Evolutionary conservation across 192 early-diverging fungal genomes (phyloP).

Genomic region (Dispira simplex): DNA sequence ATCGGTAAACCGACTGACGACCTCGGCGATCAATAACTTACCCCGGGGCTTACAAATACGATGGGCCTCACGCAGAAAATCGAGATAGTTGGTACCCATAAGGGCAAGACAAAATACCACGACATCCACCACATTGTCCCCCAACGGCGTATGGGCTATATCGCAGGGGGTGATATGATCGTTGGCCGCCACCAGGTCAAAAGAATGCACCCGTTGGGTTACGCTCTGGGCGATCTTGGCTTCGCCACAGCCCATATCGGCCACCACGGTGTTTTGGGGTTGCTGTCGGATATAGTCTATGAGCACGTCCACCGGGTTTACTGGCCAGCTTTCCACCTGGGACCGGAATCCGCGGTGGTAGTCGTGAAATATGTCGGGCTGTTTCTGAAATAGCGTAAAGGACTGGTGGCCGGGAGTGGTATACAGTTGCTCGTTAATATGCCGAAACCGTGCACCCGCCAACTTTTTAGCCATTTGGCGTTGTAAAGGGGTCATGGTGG

Average conservation of each 20-base stretch:
- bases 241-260: slow-evolving; percentile 95
- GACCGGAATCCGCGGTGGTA: slow-evolving; percentile 91
- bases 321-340: slow-evolving; percentile 84
- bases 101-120: slow-evolving; percentile 84
- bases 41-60: slow-evolving; percentile 74
- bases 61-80: slow-evolving; percentile 79
- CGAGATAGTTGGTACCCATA: slow-evolving; percentile 93
- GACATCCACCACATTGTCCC: slow-evolving; percentile 52
- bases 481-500: slow-evolving; percentile 13
- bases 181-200: slow-evolving; percentile 76
- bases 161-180: slow-evolving; percentile 76
- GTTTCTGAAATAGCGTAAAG: slow-evolving; percentile 56
- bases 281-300: slow-evolving; percentile 41
- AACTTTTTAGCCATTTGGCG: slow-evolving; percentile 57
- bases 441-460: slow-evolving; percentile 62
- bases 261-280: slow-evolving; percentile 43
- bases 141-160: slow-evolving; percentile 73
- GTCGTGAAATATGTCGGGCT: slow-evolving; percentile 84
- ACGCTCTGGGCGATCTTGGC: slow-evolving; percentile 66
- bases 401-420: slow-evolving; percentile 64
- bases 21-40: slow-evolving; percentile 88
- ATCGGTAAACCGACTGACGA: slow-evolving; percentile 74
- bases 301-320: slow-evolving; percentile 82
- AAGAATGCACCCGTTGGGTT: slow-evolving; percentile 54
- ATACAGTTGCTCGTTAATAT: slow-evolving; percentile 94